Conservation (phyloP, 352 stramenopile genomes). For the Phytophthora nicotianae region DNA sequence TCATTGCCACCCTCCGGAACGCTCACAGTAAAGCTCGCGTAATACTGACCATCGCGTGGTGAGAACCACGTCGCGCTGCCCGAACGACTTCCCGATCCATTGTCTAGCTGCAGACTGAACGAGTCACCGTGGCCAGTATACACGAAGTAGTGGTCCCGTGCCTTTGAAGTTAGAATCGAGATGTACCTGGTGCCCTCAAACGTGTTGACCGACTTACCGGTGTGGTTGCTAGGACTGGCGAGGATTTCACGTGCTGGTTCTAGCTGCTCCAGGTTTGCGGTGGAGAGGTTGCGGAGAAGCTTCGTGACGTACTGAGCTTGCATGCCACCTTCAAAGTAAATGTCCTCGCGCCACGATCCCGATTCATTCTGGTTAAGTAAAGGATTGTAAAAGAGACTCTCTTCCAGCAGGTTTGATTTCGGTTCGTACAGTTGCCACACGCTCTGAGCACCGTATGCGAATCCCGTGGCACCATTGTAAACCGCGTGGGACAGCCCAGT, state of each 20-base stretch:
- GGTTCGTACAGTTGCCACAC: background rate
- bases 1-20: background rate
- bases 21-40: constrained; percentile 2
- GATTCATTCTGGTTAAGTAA: background rate
- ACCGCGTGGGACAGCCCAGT: background rate
- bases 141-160: constrained; percentile 11
- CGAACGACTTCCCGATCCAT: constrained; percentile 3
- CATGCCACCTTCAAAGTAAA: background rate
- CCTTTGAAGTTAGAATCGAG: constrained; percentile 15
- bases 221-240: background rate
- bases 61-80: constrained; percentile 13
- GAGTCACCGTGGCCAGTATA: constrained; percentile 10
- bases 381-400: background rate
- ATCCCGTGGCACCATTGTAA: background rate
- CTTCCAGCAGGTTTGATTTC: background rate
- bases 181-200: constrained; percentile 28
- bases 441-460: background rate
- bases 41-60: constrained; percentile 18
- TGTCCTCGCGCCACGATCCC: background rate
- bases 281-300: background rate
- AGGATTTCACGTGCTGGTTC: background rate
- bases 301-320: background rate
- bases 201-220: constrained; percentile 14
- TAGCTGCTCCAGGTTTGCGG: background rate
- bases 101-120: constrained; percentile 15